These are phyloP conservation scores for Colletotrichum tanaceti DNA, from an alignment of 2,329 filamentous ascomycete species.

Conservation along the genomic window DNA sequence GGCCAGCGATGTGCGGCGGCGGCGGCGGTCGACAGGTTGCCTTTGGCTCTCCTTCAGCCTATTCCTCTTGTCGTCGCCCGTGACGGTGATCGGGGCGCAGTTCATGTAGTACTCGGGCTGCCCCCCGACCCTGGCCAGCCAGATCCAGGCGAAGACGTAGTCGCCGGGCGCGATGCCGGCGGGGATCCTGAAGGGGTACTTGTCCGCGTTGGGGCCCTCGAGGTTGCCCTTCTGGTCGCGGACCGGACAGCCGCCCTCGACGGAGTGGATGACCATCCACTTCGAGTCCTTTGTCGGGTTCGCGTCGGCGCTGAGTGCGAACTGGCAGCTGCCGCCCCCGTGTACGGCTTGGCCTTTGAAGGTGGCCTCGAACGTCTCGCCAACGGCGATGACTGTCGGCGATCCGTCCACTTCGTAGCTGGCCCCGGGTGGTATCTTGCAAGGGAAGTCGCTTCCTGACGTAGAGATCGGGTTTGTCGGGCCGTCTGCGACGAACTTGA, in stretches of 20 bases:
- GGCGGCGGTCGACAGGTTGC: not conserved
- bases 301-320: constrained; percentile 22
- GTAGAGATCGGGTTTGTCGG: constrained; percentile 31
- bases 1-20: constrained; percentile 1
- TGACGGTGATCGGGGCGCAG: constrained; percentile 33
- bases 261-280: constrained; percentile 37
- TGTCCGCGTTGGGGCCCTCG: constrained; percentile 29
- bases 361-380: constrained; percentile 25
- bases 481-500: constrained; percentile 32
- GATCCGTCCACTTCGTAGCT: constrained; percentile 30
- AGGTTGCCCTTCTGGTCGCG: constrained; percentile 37
- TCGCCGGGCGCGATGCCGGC: constrained; percentile 30
- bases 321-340: constrained; percentile 33
- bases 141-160: constrained; percentile 38
- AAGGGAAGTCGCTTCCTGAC: constrained; percentile 33
- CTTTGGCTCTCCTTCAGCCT: not conserved
- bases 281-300: constrained; percentile 28
- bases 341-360: constrained; percentile 37
- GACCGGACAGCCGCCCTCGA: constrained; percentile 33
- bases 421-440: constrained; percentile 19
- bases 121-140: constrained; percentile 24
- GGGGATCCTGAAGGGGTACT: constrained; percentile 29
- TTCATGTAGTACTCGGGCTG: constrained; percentile 39
- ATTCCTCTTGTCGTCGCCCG: constrained; percentile 4
- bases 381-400: constrained; percentile 24